A percentile compares a stretch with the other conserved stretches of the same genome.
phyloP scores from a whole-genome alignment of 345 rosid genomes.

The Populus davidiana region DNA sequence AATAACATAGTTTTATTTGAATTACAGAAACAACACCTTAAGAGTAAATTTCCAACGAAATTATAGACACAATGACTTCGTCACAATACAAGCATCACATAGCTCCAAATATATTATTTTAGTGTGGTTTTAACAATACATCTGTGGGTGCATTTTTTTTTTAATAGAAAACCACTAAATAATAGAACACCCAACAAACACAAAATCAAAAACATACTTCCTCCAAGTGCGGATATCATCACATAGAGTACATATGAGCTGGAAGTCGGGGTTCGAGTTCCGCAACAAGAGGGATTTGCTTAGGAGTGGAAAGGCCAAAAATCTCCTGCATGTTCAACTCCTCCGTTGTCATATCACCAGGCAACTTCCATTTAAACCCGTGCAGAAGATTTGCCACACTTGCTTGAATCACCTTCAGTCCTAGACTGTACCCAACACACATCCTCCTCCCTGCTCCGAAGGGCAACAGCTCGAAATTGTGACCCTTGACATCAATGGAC shows the following conservation, averaged over 20 bases:
- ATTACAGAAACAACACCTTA: too few species aligned
- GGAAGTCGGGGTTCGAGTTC: constrained; percentile 46
- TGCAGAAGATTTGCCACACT: constrained; percentile 55
- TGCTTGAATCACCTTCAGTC: constrained; percentile 52
- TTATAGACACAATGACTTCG: too few species aligned
- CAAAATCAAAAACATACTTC: too few species aligned
- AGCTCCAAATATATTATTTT: not conserved
- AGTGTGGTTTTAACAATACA: not conserved
- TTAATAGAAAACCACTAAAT: too few species aligned
- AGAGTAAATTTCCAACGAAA: too few species aligned
- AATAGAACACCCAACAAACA: not conserved
- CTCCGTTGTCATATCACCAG: constrained; percentile 25
- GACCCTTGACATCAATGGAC: constrained; percentile 51
- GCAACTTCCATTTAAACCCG: constrained; percentile 57
- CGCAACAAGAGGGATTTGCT: constrained; percentile 42
- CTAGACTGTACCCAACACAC: constrained; percentile 62
- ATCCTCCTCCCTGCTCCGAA: constrained; percentile 70
- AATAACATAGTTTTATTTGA: too few species aligned
- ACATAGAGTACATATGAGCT: constrained; percentile 28
- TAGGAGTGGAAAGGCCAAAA: constrained; percentile 52
- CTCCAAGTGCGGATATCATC: not conserved
- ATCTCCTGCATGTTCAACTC: constrained; percentile 57
- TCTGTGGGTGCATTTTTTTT: too few species aligned
- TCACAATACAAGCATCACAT: too few species aligned
- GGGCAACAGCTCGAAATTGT: constrained; percentile 51